Base-by-base conservation (phyloP, 495 filamentous ascomycete genomes). In the Schizothecium vesticola region DNA sequence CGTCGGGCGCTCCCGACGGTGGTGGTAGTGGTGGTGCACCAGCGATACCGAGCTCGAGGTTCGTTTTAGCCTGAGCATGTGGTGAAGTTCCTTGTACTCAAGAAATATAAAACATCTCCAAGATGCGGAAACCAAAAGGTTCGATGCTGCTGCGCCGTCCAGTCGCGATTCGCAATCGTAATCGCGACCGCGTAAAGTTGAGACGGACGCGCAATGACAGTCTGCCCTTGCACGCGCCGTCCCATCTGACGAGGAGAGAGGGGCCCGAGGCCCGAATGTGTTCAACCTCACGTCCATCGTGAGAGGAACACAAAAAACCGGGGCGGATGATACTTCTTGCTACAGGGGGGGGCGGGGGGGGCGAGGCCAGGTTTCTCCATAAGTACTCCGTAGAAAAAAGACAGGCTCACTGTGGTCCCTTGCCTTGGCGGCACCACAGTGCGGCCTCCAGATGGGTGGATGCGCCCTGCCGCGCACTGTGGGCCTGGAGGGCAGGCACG, bases 401-500 rank as follows among this genome's bases (percentile, higher is more conserved):
- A 33, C 31, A 3, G 2, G 0, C 36, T 7, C 16, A 51, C 43
- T 51, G 43, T 51, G 19, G 43, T 51, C 43, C 16, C 16, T 19
- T 51, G 12, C 16, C 43, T 43, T 43, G 13, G 43, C 43, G 19
- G 56, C 64, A 43, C 64, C 64, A 65, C 64, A 65, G 64, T 65
- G 56, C 64, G 64, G 43, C 43, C 16, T 51, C 43, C 43, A 51
- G 43, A 16, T 19, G 19, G 16, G 43, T 51, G 43, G 19, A 43
- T n/a, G 13, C 1, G 43, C 43, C 16, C 19, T 51, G 43, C 19
- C 16, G 43, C 16, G 43, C 43, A 51, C 43, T 51, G 43, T 51
- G 43, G 66, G 29, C 21, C 28, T 36, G 55, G 61, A 12, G n/a
- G n/a, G n/a, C n/a, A n/a, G 29, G 76, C 80, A 82, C 79, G 80